Conservation (phyloP, 2,329 filamentous ascomycete genomes). For the Aspergillus chevalieri region DNA sequence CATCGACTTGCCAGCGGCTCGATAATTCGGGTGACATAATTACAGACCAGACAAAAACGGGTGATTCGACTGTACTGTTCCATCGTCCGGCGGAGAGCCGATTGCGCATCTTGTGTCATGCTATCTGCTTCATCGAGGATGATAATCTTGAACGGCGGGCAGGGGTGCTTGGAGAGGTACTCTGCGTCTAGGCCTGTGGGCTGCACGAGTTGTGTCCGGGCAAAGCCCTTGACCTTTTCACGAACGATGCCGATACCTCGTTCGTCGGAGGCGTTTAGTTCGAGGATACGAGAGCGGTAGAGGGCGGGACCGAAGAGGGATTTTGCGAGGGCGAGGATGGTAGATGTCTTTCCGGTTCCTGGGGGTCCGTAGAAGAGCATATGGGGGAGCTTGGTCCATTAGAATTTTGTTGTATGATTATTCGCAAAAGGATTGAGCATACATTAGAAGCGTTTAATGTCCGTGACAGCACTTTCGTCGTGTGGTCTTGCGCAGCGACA, state of each 20-base stretch:
- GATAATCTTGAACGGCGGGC: constrained; percentile 97
- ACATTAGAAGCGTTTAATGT: constrained; percentile 93
- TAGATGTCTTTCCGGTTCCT: constrained; percentile 95
- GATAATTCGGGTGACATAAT: constrained; percentile 97
- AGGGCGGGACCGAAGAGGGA: constrained; percentile 95
- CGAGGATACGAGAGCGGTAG: constrained; percentile 88
- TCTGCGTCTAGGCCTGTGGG: constrained; percentile 61
- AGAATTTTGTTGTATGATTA: neutral
- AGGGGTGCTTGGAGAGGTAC: constrained; percentile 68
- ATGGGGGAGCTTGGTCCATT: constrained; percentile 65
- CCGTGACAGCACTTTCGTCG: constrained; percentile 82
- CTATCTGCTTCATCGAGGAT: constrained; percentile 97
- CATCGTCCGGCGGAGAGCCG: constrained; percentile 89
- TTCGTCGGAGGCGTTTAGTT: constrained; percentile 98
- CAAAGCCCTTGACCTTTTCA: constrained; percentile 98
- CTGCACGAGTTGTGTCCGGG: constrained; percentile 86
- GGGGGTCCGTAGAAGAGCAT: constrained; percentile 99
- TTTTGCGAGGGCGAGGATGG: constrained; percentile 92
- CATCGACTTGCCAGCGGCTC: constrained; percentile 90
- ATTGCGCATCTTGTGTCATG: constrained; percentile 98
- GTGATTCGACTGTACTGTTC: constrained; percentile 97
- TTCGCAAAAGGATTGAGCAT: constrained; percentile 14
- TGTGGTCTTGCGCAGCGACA: constrained; percentile 96
- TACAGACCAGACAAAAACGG: constrained; percentile 94
- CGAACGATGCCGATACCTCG: constrained; percentile 95